A percentile compares a stretch with the other conserved stretches of the same genome.
phyloP scores from a whole-genome alignment of 2,329 filamentous ascomycete genomes.

The Alternaria triticina region DNA sequence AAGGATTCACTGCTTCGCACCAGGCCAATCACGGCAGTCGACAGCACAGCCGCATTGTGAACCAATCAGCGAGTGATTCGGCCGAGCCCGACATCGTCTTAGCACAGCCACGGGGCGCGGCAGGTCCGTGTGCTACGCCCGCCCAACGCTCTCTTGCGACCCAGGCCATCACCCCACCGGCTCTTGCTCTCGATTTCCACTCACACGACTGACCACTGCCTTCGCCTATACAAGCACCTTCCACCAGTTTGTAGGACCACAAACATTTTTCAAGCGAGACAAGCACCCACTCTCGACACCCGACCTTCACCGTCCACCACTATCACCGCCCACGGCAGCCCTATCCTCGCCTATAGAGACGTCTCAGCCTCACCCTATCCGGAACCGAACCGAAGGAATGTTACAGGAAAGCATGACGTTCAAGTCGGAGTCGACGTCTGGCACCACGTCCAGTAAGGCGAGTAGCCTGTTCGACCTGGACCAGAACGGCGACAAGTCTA shows the following conservation, averaged over 20 bases:
- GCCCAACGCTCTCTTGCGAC: conserved; percentile 18
- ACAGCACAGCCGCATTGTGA: conserved; percentile 11
- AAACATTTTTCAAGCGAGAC: conserved; percentile 10
- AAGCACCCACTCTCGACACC: conserved; percentile 20
- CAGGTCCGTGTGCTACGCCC: conserved; percentile 23
- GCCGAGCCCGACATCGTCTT: conserved; percentile 9
- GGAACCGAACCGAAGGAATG: conserved; percentile 7
- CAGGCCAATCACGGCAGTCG: conserved; percentile 12
- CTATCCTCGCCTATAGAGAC: conserved; percentile 21
- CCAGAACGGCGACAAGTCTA: conserved; percentile 50
- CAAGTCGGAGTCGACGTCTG: conserved; percentile 53
- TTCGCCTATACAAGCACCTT: conserved; percentile 39
- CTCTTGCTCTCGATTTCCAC: conserved; percentile 15
- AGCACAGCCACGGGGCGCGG: conserved; percentile 27
- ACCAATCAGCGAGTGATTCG: conserved; percentile 17
- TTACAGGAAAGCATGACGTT: conserved; percentile 47
- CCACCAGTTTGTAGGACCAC: conserved; percentile 18
- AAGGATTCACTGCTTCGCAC: neutral
- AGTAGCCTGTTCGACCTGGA: conserved; percentile 54
- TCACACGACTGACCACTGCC: conserved; percentile 37
- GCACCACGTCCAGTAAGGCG: conserved; percentile 43
- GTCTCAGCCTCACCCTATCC: conserved; percentile 36
- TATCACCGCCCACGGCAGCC: conserved; percentile 7
- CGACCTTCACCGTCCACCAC: conserved; percentile 13
- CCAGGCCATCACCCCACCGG: conserved; percentile 35